A percentile compares a stretch with the other conserved stretches of the same genome.
phyloP scores from a whole-genome alignment of 129 eudicot species.

The Chrysanthemum lavandulifolium region DNA sequence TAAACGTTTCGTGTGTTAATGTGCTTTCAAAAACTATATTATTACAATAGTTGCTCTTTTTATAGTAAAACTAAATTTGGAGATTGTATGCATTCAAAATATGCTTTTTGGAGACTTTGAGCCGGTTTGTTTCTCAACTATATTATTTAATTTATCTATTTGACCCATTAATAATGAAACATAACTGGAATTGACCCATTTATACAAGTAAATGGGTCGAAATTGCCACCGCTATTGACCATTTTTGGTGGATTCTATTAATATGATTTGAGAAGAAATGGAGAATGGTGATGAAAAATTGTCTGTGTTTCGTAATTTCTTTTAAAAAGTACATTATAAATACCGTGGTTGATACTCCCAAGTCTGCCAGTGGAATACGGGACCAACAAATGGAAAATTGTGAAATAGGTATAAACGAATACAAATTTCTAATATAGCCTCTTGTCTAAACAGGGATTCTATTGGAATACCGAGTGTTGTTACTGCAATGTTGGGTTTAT shows the following conservation, averaged over 20 bases:
- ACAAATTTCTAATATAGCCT: conserved; percentile 11
- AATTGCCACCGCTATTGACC: neutral
- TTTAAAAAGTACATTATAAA: neutral
- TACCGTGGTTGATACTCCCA: neutral
- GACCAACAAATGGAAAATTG: conserved; percentile 8
- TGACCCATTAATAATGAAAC: neutral
- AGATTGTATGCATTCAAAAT: neutral
- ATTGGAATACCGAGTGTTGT: conserved; percentile 90
- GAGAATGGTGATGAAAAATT: no score
- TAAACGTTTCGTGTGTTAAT: neutral
- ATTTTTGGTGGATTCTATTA: no score
- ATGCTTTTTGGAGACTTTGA: neutral
- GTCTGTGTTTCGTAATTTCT: neutral
- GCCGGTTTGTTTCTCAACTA: neutral
- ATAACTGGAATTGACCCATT: neutral
- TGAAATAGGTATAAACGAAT: neutral
- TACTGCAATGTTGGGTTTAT: conserved; percentile 95
- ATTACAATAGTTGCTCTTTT: neutral
- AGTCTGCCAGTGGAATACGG: conserved; percentile 3
- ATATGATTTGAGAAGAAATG: no score
- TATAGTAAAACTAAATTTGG: neutral
- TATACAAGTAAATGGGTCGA: neutral
- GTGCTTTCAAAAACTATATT: neutral
- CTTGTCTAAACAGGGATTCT: conserved; percentile 53
- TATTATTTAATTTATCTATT: neutral